Evolutionary conservation across 164 flowering plant genomes (phyloP).

Genomic region (Santalum album): DNA sequence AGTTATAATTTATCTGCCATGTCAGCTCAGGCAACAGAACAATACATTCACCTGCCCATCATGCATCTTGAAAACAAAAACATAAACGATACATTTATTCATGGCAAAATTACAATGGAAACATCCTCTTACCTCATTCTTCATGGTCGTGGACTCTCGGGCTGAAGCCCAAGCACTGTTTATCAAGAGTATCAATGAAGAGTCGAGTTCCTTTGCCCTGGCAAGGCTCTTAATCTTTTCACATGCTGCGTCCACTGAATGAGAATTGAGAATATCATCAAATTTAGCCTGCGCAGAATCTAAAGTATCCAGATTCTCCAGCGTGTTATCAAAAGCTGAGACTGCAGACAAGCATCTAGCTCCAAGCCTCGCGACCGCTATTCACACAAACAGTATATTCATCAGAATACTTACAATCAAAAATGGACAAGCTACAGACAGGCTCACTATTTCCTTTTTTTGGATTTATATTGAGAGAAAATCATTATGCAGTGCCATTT

Average conservation of each 20-base stretch:
- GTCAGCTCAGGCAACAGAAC: no score
- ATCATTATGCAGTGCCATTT: no score
- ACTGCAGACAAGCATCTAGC: slow-evolving; percentile 90
- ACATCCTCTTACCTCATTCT: slow-evolving; percentile 87
- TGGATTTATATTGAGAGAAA: no score
- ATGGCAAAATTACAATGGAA: no score
- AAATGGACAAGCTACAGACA: no score
- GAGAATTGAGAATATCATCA: slow-evolving; percentile 77
- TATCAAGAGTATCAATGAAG: slow-evolving; percentile 80
- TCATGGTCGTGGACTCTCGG: slow-evolving; percentile 72
- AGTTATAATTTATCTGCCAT: no score
- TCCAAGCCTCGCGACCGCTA: slow-evolving; percentile 75
- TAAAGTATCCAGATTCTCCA: slow-evolving; percentile 59
- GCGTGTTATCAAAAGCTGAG: slow-evolving; percentile 68
- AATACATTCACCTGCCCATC: no score
- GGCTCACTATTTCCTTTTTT: neutral
- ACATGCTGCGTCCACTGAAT: slow-evolving; percentile 81
- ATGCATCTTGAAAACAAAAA: no score
- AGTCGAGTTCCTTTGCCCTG: slow-evolving; percentile 81
- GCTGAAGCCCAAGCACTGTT: slow-evolving; percentile 94
- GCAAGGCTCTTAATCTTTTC: slow-evolving; percentile 82
- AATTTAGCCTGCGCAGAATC: slow-evolving; percentile 86
- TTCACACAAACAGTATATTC: slow-evolving; percentile 10
- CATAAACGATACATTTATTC: neutral
- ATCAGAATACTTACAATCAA: no score